Evolutionary conservation across 345 rosid genomes (phyloP), one percentile per base, ranked within the genome.

Genomic region (Camelina hispida): DNA sequence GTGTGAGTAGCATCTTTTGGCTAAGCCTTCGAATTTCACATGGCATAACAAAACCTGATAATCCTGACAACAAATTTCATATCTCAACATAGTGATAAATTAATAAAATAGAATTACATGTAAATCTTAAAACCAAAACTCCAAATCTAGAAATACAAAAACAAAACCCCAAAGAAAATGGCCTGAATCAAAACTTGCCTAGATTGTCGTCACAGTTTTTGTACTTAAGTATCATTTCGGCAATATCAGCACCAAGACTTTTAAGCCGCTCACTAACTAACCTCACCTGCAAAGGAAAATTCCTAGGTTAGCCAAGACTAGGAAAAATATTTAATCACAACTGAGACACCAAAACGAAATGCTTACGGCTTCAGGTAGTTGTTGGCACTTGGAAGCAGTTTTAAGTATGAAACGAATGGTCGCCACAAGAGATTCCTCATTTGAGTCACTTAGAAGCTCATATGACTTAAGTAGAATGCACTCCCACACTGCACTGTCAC

Each of bases 301-400:
- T 61, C 20, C 78, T 66, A 52, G 16, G 37, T 78, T 38, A 78
- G 18, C 15, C 7, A 18, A 34, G 22, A 4, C 15, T 68, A 55
- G 30, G 55, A 71, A 44, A 28, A 71, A 59, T 60, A 64, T 64
- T 17, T 30, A 35, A 37, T 23, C 23, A 30, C 37, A 53, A 35
- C 60, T 28, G 30, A 28, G 30, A 28, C 30, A 28, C 30, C 30
- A 28, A 37, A 46, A 59, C 10, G n/a, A 60, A 66, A 69, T 61
- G 73, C 87, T 62, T 88, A 96, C 99, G 18, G 98, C 99, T 81
- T 93, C 87, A 62, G 93, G 92, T 79, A 96, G 90, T 73, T 86
- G 89, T 76, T 89, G 92, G 83, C 97, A 88, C 75, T 87, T 91
- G 23, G 90, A 89, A 67, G 97, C 98, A 76, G 96, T 89, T 78